Evolutionary conservation across 1,284 basidiomycete species (phyloP), one percentile per base, ranked within the genome.

Genomic region (Cryptococcus deneoformans): DNA sequence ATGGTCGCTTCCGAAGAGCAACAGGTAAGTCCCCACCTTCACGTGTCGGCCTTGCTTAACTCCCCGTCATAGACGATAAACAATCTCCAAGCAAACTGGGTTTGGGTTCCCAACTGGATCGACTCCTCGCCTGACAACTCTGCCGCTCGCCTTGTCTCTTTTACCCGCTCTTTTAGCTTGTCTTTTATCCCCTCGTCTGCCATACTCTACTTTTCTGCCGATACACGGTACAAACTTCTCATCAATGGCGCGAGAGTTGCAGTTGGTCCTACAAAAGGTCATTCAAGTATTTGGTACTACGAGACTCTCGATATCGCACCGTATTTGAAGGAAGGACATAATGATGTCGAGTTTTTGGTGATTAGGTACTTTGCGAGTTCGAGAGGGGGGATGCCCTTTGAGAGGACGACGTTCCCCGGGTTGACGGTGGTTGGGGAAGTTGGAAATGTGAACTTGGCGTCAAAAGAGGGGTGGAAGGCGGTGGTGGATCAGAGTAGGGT

Each of bases 181-280:
- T 35, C 47, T 1, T 20, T 50, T 16, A 43, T n/a, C 9, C 56
- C 59, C 4, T 20, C 39, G 1, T 42, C 37, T 2, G 58, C 59
- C 6, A 11, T 53, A n/a, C 47, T 67, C 37, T 62, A 64, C 51
- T 57, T 62, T 48, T 65, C 64, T 6, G 68, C 68, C 6, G 68
- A 70, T 48, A 70, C 68, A 5, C 56, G 68, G 11, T 70, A 70
- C 60, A 70, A 70, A 54, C 60, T 70, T 29, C 35, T 64, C 38
- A 56, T 70, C 37, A 70, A 70, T 38, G 66, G 64, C 2, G 12
- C 29, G 0, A 53, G 66, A 49, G 64, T 65, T 5, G 46, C 59
- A 11, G 60, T 70, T n/a, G 68, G 68, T 5, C 68, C 68, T 0
- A 54, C 63, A 1, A 52, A 62, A 29, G 50, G 57, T 29, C 58